Percentiles rank a stretch among this genome's conserved stretches.
Evolutionary conservation across 2,329 filamentous ascomycete genomes (phyloP).

Genomic region (Fusarium sp.): DNA sequence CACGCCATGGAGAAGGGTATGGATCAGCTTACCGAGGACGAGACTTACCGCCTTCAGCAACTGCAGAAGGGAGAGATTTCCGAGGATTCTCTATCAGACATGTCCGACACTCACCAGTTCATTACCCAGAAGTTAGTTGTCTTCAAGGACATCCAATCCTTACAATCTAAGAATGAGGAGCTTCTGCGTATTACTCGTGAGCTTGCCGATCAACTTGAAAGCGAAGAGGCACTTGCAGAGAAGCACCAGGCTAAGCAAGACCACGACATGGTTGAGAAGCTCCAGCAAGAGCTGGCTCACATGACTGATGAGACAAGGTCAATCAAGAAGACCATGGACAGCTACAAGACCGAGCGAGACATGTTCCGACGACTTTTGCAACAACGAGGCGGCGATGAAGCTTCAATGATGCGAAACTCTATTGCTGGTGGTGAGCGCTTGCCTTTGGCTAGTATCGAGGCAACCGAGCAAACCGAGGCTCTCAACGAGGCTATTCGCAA

Average conservation of each 20-base stretch:
- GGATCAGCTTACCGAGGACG: constrained; percentile 75
- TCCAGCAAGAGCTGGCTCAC: constrained; percentile 78
- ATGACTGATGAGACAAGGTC: constrained; percentile 86
- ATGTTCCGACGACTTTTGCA: constrained; percentile 97
- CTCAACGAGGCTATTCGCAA: constrained; percentile 85
- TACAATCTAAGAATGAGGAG: constrained; percentile 89
- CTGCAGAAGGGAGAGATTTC: constrained; percentile 80
- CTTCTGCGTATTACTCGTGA: constrained; percentile 85
- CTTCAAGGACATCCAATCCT: constrained; percentile 85
- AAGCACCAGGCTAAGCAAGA: constrained; percentile 72
- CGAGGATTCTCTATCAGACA: constrained; percentile 75
- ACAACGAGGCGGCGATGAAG: constrained; percentile 73
- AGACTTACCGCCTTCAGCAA: constrained; percentile 79
- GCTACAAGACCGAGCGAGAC: constrained; percentile 93
- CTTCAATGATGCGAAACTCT: constrained; percentile 77
- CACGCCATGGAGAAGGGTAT: constrained; percentile 84
- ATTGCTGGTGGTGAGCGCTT: constrained; percentile 67
- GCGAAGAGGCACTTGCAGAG: constrained; percentile 80
- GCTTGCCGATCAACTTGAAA: constrained; percentile 89
- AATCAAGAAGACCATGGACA: constrained; percentile 85
- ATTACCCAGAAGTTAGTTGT: constrained; percentile 91
- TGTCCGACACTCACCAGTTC: constrained; percentile 86
- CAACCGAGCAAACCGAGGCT: constrained; percentile 65
- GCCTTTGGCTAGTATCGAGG: constrained; percentile 69
- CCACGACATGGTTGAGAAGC: constrained; percentile 76